phyloP scores from a whole-genome alignment of 306 rosid genomes.

The Castanea sativa region DNA sequence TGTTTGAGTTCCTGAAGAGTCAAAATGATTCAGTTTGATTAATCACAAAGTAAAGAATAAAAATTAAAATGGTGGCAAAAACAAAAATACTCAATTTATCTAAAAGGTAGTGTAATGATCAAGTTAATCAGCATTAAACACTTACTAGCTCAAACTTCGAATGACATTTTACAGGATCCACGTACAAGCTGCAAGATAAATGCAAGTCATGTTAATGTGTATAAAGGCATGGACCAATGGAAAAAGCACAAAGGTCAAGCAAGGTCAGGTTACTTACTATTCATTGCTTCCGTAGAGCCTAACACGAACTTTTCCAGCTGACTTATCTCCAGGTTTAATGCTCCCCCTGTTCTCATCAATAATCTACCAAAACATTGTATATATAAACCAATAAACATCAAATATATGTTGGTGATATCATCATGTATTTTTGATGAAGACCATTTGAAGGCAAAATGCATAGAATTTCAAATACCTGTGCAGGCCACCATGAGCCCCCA shows the following conservation, averaged over 20 bases:
- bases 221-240: background rate
- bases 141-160: conserved; percentile 53
- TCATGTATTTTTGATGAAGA: background rate
- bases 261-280: conserved; percentile 36
- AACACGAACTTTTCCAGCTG: conserved; percentile 45
- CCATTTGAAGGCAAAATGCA: background rate
- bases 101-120: conserved; percentile 2
- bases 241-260: conserved; percentile 7
- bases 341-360: conserved; percentile 37
- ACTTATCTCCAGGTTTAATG: conserved; percentile 32
- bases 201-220: conserved; percentile 3
- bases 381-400: background rate
- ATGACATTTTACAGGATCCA: conserved; percentile 50
- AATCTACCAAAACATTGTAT: conserved; percentile 44
- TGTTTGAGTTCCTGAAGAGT: conserved; percentile 45
- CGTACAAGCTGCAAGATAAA: conserved; percentile 49
- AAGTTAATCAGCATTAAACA: conserved; percentile 8
- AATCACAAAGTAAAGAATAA: conserved; percentile 12
- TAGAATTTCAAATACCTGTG: conserved; percentile 43
- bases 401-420: background rate
- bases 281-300: conserved; percentile 68
- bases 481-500: conserved; percentile 71
- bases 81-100: background rate
- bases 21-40: background rate
- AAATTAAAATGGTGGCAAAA: background rate